Percentiles rank a stretch among this genome's conserved stretches.
Evolutionary conservation across 1,284 basidiomycete genomes (phyloP).

Genomic region (Prillingera fragicola): DNA sequence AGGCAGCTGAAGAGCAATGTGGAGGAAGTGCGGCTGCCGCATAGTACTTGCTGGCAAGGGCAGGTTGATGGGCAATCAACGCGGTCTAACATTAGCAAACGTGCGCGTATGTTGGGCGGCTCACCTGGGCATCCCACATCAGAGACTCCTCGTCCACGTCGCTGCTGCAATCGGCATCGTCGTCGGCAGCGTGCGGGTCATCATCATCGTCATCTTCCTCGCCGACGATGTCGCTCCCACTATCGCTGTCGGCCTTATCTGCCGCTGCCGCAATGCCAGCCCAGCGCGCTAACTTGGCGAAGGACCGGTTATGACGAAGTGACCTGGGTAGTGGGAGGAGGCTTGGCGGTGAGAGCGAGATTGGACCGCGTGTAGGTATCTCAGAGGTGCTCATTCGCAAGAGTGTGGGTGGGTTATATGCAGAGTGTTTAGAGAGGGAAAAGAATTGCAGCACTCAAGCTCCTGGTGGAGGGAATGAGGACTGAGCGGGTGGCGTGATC

Average conservation of each 20-base stretch:
- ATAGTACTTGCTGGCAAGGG: slow-evolving; percentile 34
- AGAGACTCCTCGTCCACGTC: slow-evolving; percentile 32
- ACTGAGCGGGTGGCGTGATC: background rate
- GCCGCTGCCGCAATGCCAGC: slow-evolving; percentile 16
- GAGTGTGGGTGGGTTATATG: too few species aligned
- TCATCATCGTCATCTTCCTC: background rate
- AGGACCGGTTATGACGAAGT: slow-evolving; percentile 20
- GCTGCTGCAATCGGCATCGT: slow-evolving; percentile 10
- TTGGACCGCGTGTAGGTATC: too few species aligned
- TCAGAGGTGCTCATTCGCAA: too few species aligned
- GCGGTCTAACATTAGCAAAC: slow-evolving; percentile 25
- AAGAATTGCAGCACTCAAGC: too few species aligned
- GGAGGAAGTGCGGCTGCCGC: slow-evolving; percentile 39
- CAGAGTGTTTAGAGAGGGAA: too few species aligned
- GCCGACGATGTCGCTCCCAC: too few species aligned
- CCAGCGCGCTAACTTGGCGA: slow-evolving; percentile 17
- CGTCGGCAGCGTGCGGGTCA: slow-evolving; percentile 3
- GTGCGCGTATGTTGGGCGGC: slow-evolving; percentile 6
- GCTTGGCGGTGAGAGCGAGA: slow-evolving; percentile 1
- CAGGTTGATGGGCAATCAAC: slow-evolving; percentile 37
- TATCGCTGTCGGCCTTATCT: background rate
- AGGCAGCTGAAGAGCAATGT: slow-evolving; percentile 32
- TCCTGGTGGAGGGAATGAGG: too few species aligned
- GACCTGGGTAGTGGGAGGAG: slow-evolving; percentile 8
- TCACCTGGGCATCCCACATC: slow-evolving; percentile 43